phyloP scores from a whole-genome alignment of 1,284 basidiomycete species.

The Nidula niveotomentosa region DNA sequence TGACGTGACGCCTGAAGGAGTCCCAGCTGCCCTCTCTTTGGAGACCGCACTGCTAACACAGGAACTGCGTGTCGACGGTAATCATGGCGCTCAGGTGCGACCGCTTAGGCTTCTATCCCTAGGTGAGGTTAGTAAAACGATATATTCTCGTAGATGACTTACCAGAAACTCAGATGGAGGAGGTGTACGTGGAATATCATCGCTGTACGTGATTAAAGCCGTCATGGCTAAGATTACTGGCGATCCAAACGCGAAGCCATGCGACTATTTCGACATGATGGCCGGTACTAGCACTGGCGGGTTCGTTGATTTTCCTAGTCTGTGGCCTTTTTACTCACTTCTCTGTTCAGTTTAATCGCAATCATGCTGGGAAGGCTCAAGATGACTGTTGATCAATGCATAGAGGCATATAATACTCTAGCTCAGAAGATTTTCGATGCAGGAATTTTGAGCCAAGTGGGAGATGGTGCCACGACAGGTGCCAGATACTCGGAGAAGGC shows the following conservation, averaged over 20 bases:
- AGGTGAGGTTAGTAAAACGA: constrained; percentile 11
- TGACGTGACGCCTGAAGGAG: neutral
- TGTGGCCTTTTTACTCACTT: neutral
- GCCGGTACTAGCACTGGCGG: constrained; percentile 32
- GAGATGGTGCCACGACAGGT: constrained; percentile 12
- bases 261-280: constrained; percentile 33
- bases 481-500: constrained; percentile 13
- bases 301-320: constrained; percentile 10
- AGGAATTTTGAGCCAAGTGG: constrained; percentile 6
- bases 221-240: constrained; percentile 22
- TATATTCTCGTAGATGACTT: neutral
- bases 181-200: constrained; percentile 29
- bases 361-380: constrained; percentile 34
- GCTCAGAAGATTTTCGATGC: constrained; percentile 24
- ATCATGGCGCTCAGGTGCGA: constrained; percentile 8
- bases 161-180: constrained; percentile 24
- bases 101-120: constrained; percentile 21
- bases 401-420: constrained; percentile 21
- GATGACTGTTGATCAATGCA: constrained; percentile 29
- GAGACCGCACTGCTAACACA: constrained; percentile 11
- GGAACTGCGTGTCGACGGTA: constrained; percentile 10
- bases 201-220: constrained; percentile 24
- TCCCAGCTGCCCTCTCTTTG: constrained; percentile 6
- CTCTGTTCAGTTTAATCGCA: constrained; percentile 25
- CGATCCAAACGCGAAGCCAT: constrained; percentile 19